phyloP scores from a whole-genome alignment of 495 filamentous ascomycete genomes.

The Aspergillus cristatus region DNA sequence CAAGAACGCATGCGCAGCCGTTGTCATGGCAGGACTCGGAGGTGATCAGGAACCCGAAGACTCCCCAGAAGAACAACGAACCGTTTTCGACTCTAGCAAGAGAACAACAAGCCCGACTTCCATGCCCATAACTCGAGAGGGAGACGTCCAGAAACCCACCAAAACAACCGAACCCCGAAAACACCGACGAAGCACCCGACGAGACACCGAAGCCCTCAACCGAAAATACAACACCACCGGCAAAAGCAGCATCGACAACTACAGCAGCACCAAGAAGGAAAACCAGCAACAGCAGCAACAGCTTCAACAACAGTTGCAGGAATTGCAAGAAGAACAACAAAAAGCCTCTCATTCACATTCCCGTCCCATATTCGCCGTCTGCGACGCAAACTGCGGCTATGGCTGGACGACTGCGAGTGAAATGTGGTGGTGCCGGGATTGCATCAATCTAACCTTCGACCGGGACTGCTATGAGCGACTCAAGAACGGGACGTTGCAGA shows the following conservation, averaged over 20 bases:
- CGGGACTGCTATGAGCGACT: conserved; percentile 19
- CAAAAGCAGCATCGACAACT: too few species aligned
- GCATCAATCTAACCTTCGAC: conserved; percentile 22
- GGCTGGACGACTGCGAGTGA: conserved; percentile 17
- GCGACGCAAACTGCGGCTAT: conserved; percentile 16
- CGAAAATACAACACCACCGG: background rate
- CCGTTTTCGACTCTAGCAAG: background rate
- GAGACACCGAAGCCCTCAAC: background rate
- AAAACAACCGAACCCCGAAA: too few species aligned
- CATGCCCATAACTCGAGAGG: too few species aligned
- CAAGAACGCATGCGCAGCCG: conserved; percentile 14
- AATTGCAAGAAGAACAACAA: background rate
- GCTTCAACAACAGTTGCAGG: background rate
- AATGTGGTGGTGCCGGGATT: conserved; percentile 29
- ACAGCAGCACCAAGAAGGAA: too few species aligned
- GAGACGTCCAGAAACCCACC: too few species aligned
- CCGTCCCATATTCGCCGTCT: conserved; percentile 7
- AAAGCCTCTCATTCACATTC: background rate
- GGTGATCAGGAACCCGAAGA: background rate
- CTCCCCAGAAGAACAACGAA: background rate
- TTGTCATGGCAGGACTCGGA: conserved; percentile 11
- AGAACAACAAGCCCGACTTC: too few species aligned
- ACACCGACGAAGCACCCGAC: background rate
- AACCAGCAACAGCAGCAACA: too few species aligned
- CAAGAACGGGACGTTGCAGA: conserved; percentile 14